Percentiles rank a stretch among this genome's conserved stretches.
phyloP scores from a whole-genome alignment of 106 monocot genomes.

The Agapanthus africanus region DNA sequence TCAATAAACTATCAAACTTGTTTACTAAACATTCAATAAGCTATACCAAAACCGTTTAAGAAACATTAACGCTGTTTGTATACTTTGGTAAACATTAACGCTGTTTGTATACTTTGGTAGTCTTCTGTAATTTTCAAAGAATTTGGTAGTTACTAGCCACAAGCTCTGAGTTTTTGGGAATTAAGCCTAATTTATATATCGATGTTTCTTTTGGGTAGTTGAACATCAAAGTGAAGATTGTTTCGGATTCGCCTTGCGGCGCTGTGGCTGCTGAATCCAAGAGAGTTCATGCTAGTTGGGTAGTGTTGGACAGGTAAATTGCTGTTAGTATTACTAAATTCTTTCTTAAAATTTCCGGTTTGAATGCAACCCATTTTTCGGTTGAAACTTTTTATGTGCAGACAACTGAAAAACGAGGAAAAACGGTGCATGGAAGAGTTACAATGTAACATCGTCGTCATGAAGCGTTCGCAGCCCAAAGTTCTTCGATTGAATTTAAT shows the following conservation, averaged over 20 bases:
- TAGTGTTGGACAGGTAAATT: slow-evolving; percentile 86
- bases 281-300: slow-evolving; percentile 76
- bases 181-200: background rate
- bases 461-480: slow-evolving; percentile 89
- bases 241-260: slow-evolving; percentile 81
- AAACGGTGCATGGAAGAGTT: slow-evolving; percentile 84
- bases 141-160: background rate
- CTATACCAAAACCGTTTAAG: too few relatives aligned
- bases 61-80: too few relatives aligned
- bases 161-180: background rate
- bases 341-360: too few relatives aligned
- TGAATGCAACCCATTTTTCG: too few relatives aligned
- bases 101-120: background rate
- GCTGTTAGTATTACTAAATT: background rate
- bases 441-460: slow-evolving; percentile 87
- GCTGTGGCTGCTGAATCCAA: slow-evolving; percentile 84
- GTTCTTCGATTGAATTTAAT: slow-evolving; percentile 82
- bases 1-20: too few relatives aligned
- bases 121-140: background rate
- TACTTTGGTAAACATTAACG: too few relatives aligned
- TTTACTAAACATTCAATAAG: too few relatives aligned
- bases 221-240: slow-evolving; percentile 80
- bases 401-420: slow-evolving; percentile 83
- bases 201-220: slow-evolving; percentile 29
- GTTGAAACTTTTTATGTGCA: slow-evolving; percentile 11